Conservation (phyloP, 768 basidiomycete species). For the Tremella mesenterica region DNA sequence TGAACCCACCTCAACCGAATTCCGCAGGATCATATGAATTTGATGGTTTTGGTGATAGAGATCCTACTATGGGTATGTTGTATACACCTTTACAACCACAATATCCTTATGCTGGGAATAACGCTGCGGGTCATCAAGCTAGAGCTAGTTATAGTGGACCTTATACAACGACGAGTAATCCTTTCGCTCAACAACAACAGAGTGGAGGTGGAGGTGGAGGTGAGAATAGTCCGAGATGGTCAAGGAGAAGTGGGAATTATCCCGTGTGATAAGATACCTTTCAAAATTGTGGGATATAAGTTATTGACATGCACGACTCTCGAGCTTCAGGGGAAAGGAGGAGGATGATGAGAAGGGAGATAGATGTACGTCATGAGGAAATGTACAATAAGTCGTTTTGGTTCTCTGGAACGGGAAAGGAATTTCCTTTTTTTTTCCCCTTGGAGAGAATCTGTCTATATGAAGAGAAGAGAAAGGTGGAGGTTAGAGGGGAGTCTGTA, state of each 20-base stretch:
- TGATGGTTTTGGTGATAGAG: constrained; percentile 27
- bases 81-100: constrained; percentile 33
- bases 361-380: too few relatives aligned
- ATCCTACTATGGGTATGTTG: constrained; percentile 26
- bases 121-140: constrained; percentile 16
- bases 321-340: too few relatives aligned
- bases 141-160: constrained; percentile 37
- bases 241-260: neutral
- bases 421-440: too few relatives aligned
- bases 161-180: constrained; percentile 16
- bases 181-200: constrained; percentile 8
- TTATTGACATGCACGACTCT: too few relatives aligned
- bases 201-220: too few relatives aligned
- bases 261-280: neutral
- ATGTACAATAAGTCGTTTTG: too few relatives aligned
- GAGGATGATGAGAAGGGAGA: too few relatives aligned
- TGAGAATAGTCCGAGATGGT: neutral
- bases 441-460: too few relatives aligned
- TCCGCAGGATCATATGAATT: constrained; percentile 24
- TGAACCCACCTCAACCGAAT: constrained; percentile 3
- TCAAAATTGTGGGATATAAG: too few relatives aligned
- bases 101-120: neutral
- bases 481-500: too few relatives aligned
- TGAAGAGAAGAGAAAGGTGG: too few relatives aligned
- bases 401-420: too few relatives aligned